Evolutionary conservation across 1,139 yeast species (phyloP).

Genomic region (Suhomyces choctaworum): DNA sequence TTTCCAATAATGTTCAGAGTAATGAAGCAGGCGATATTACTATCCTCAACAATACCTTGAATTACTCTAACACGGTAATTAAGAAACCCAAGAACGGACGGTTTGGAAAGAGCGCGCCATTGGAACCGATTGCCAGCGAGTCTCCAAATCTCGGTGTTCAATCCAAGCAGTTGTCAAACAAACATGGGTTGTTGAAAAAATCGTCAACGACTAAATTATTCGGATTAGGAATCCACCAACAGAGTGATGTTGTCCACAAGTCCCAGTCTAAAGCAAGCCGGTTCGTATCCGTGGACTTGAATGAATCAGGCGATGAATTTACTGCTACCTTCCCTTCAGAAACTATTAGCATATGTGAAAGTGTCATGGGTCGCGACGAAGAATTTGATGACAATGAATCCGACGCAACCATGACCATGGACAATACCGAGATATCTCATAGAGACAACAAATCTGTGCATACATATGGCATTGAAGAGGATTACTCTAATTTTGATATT

Average conservation of each 20-base stretch:
- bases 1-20: slow-evolving; percentile 20
- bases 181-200: slow-evolving; percentile 23
- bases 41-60: slow-evolving; percentile 28
- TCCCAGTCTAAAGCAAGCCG: slow-evolving; percentile 8
- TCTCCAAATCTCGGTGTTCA: too few relatives aligned
- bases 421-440: slow-evolving; percentile 20
- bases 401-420: slow-evolving; percentile 23
- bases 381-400: slow-evolving; percentile 22
- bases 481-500: slow-evolving; percentile 32
- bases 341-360: slow-evolving; percentile 11
- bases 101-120: slow-evolving; percentile 9
- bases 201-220: slow-evolving; percentile 28
- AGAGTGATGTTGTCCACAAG: slow-evolving; percentile 9
- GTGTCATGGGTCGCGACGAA: too few relatives aligned
- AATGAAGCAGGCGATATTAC: slow-evolving; percentile 31
- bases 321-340: slow-evolving; percentile 10
- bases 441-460: slow-evolving; percentile 7
- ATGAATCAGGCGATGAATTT: slow-evolving; percentile 10
- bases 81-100: slow-evolving; percentile 18
- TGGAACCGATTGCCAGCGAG: too few relatives aligned
- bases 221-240: slow-evolving; percentile 34
- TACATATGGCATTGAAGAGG: slow-evolving; percentile 20
- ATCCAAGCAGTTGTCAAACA: slow-evolving; percentile 3
- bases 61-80: slow-evolving; percentile 32
- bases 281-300: slow-evolving; percentile 11